Evolutionary conservation across 148 eudicot genomes (phyloP), one percentile per base, ranked within the genome.

Genomic region (Camellia lanceoleosa): DNA sequence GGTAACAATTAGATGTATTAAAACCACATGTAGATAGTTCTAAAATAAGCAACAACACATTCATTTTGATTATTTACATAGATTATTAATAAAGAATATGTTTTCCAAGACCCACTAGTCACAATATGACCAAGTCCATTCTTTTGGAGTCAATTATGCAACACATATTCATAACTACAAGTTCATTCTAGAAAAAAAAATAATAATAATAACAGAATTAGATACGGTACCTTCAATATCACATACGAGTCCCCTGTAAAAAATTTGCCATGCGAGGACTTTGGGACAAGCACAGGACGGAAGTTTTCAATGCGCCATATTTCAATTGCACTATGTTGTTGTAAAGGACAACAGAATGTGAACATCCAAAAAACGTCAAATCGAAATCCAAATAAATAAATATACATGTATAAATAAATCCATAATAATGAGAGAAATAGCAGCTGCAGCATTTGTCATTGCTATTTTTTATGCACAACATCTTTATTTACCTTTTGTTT

Each of bases 301-400:
- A 91, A 87, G 82, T 89, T 93, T 80, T 92, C 99, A 66, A 95
- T 90, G 68, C 97, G 92, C 99, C 99, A 95, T 85, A 95, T 92
- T 85, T 95, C 99, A 81, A 90, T 84, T 64, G 97, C 99, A 55
- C 99, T 95, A 80, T 60, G 73, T 49, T 63, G 38, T 70, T 52
- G 89, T 92, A 65, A 92, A 90, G 93, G 93, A 80, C 23, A 7
- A 44, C 62, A 84, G 49, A 64, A 66, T 58, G 58, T 61, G 63
- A 47, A 70, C 60, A 46, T 14, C 19, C 23, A 68, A 18, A 59
- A 44, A 20, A n/a, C 18, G 23, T 14, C 43, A 46, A 66, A 66
- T 77, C 30, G 12, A 68, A 52, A 82, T 68, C 18, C 60, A 73
- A 58, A 74, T 54, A 65, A 19, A 58, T 10, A 47, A 54, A n/a